Percentiles rank a stretch among this genome's conserved stretches.
phyloP scores from a whole-genome alignment of 2,329 filamentous ascomycete species.

The Xylaria sp. region DNA sequence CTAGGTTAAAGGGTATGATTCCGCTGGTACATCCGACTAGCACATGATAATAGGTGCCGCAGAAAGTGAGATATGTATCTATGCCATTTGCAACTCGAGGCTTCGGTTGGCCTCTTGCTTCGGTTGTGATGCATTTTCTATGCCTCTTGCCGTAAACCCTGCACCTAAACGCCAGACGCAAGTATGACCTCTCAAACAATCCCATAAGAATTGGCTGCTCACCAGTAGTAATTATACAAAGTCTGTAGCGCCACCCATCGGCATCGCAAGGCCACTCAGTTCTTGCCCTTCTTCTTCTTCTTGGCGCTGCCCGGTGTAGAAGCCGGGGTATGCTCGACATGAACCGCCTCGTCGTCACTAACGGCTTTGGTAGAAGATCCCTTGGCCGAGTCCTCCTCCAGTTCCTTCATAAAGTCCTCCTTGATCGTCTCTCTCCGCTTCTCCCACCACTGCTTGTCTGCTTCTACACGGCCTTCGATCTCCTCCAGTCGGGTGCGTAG shows the following conservation, averaged over 20 bases:
- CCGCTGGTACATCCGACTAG: too few species aligned
- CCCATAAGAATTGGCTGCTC: slow-evolving; percentile 27
- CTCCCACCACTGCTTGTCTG: slow-evolving; percentile 94
- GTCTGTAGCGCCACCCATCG: slow-evolving; percentile 6
- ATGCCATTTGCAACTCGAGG: slow-evolving; percentile 12
- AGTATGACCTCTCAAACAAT: slow-evolving; percentile 34
- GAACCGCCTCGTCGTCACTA: slow-evolving; percentile 78
- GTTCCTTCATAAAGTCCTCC: slow-evolving; percentile 83
- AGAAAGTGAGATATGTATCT: background rate
- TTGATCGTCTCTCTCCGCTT: slow-evolving; percentile 79
- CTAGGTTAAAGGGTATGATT: background rate
- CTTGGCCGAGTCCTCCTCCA: slow-evolving; percentile 67
- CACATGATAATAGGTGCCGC: background rate
- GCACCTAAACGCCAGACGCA: slow-evolving; percentile 45
- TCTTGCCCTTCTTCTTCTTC: slow-evolving; percentile 74
- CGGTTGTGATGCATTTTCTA: slow-evolving; percentile 30
- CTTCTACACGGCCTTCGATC: slow-evolving; percentile 74
- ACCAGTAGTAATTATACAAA: slow-evolving; percentile 32
- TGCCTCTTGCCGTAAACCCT: slow-evolving; percentile 16
- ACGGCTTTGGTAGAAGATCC: slow-evolving; percentile 50
- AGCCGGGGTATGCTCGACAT: slow-evolving; percentile 70
- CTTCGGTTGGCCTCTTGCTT: background rate
- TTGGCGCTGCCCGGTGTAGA: slow-evolving; percentile 48
- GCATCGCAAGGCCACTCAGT: slow-evolving; percentile 53
- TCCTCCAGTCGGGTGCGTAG: slow-evolving; percentile 81